Base-by-base conservation (phyloP, 2,329 filamentous ascomycete genomes). In the Colletotrichum orchidophilum region DNA sequence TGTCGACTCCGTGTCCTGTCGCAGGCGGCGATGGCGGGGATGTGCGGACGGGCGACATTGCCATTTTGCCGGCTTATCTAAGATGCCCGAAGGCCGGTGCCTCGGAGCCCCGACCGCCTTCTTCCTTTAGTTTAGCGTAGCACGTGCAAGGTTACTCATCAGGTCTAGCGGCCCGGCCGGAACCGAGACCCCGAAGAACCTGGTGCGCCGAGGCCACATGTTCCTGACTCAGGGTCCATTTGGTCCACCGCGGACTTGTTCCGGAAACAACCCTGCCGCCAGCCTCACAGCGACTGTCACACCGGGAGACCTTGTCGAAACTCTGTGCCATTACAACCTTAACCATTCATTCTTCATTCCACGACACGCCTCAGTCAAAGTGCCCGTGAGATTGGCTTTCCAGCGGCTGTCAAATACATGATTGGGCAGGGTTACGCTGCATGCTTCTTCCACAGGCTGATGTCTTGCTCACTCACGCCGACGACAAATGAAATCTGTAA, bases 21-120 rank as follows among this genome's bases (percentile, higher is more conserved):
- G 69, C 26, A 71, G 59, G 33, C 69, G 69, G 64, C 65, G 60
- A 72, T 33, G 42, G 61, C 66, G 66, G 60, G 67, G 60, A 65
- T 35, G 60, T 72, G 53, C 54, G 21, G 18, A 59, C 26, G 50
- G 31, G 61, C 50, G 52, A 57, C 59, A 46, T 49, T 42, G 35
- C 49, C 39, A 66, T 66, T 69, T 49, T 71, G 69, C 69, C 69
- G 59, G 42, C 59, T 62, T 62, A 62, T 21, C 29, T 62, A 62
- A 62, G 15, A 12, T n/a, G n/a, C n/a, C n/a, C n/a, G n/a, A n/a
- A 5, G 1, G 4, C 27, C 46, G 5, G 1, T 3, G 21, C n/a
- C 9, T 52, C 2, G 5, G 5, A 9, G 1, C 1, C 0, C 1
- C 27, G 31, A 63, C 60, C 60, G 60, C 60, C 60, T 63, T 54